These are phyloP conservation scores for Boletus edulis DNA, from an alignment of 768 basidiomycete species.

Conservation along the genomic window DNA sequence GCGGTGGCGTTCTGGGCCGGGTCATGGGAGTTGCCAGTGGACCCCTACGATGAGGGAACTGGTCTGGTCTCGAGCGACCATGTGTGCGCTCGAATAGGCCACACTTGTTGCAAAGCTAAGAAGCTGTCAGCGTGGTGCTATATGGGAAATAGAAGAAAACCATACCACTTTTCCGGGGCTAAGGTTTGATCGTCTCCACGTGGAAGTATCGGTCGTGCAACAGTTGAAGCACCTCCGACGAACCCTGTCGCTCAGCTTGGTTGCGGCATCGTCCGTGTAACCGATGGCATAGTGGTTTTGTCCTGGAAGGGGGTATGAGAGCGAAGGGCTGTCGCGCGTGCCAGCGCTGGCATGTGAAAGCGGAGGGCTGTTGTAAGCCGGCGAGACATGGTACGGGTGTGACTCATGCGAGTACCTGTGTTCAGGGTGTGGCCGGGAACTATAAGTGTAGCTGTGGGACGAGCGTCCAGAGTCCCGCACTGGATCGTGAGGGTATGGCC, in stretches of 20 bases:
- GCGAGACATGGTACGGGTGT: constrained; percentile 29
- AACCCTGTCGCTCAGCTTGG: constrained; percentile 75
- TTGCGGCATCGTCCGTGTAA: constrained; percentile 77
- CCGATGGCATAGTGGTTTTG: constrained; percentile 39
- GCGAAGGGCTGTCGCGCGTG: constrained; percentile 26
- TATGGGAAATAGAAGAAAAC: not conserved
- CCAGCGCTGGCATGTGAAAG: constrained; percentile 22
- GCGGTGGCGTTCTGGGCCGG: constrained; percentile 52
- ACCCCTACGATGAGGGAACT: constrained; percentile 78
- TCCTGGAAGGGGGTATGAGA: constrained; percentile 38
- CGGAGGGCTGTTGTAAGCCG: constrained; percentile 26
- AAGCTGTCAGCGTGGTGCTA: constrained; percentile 2
- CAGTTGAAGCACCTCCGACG: constrained; percentile 81
- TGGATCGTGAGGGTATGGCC: constrained; percentile 33
- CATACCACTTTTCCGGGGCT: constrained; percentile 76
- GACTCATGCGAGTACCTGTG: constrained; percentile 34
- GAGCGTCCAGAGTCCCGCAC: constrained; percentile 31
- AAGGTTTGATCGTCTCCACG: constrained; percentile 75
- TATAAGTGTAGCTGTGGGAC: constrained; percentile 36
- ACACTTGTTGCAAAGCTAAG: constrained; percentile 59
- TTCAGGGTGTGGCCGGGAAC: constrained; percentile 25
- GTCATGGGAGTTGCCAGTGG: constrained; percentile 53
- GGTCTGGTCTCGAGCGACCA: constrained; percentile 73
- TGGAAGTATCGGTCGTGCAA: constrained; percentile 80
- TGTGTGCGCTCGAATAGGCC: constrained; percentile 81